These are phyloP conservation scores for Trapa incisa DNA, from an alignment of 345 rosid species.

Conservation along the genomic window DNA sequence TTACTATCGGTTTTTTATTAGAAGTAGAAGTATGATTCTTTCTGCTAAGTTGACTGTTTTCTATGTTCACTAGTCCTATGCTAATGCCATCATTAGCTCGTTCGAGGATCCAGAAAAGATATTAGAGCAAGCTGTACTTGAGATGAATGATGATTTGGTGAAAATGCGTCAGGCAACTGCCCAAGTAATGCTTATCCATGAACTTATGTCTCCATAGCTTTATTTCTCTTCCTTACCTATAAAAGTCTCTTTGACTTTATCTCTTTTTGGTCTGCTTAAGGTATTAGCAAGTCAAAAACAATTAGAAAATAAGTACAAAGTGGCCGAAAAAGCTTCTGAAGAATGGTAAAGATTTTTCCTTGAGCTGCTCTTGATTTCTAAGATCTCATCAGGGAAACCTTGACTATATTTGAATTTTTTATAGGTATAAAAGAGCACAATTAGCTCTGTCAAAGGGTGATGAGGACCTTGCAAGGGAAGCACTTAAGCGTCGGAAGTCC, in stretches of 20 bases:
- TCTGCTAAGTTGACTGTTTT: not conserved
- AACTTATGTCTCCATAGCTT: not conserved
- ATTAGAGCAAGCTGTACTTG: constrained; percentile 60
- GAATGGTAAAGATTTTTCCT: constrained; percentile 38
- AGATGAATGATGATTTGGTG: constrained; percentile 61
- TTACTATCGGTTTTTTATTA: not conserved
- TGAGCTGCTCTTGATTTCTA: not conserved
- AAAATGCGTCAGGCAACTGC: constrained; percentile 87
- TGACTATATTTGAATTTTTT: constrained; percentile 7
- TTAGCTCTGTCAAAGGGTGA: constrained; percentile 68
- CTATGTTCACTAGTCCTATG: constrained; percentile 44
- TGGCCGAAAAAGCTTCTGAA: constrained; percentile 53
- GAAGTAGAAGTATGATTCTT: not conserved
- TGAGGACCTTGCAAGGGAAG: constrained; percentile 77
- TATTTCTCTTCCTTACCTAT: constrained; percentile 1
- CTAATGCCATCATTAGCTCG: constrained; percentile 46
- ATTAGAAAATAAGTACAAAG: constrained; percentile 57
- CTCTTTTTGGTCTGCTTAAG: constrained; percentile 17
- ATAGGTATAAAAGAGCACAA: constrained; percentile 68
- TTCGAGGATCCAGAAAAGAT: constrained; percentile 80
- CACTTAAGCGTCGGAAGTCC: constrained; percentile 59
- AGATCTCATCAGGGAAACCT: not conserved
- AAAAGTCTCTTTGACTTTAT: not conserved
- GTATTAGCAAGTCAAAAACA: constrained; percentile 74
- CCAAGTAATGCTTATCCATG: constrained; percentile 24